These are phyloP conservation scores for Brassica carinata DNA, from an alignment of 345 rosid species.

Conservation along the genomic window DNA sequence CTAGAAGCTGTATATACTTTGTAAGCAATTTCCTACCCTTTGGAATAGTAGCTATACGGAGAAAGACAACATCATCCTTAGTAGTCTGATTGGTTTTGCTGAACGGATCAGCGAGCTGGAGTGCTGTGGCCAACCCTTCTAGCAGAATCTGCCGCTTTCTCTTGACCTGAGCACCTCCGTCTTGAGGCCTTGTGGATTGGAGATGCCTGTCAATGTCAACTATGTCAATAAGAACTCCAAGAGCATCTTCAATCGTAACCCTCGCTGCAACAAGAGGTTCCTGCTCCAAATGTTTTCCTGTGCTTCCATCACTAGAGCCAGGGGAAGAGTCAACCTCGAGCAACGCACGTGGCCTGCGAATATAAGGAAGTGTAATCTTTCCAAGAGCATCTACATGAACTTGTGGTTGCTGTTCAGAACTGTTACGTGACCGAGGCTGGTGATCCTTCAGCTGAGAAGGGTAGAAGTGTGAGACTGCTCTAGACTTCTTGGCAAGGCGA, in stretches of 20 bases:
- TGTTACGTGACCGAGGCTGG: background rate
- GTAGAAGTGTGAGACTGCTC: background rate
- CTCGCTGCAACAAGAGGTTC: background rate
- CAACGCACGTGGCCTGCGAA: background rate
- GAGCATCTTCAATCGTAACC: background rate
- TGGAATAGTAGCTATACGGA: background rate
- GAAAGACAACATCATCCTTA: background rate
- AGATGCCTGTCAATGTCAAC: background rate
- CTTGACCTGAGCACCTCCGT: background rate
- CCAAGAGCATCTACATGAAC: background rate
- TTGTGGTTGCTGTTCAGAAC: background rate
- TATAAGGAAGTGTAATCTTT: background rate
- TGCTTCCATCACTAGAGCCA: background rate
- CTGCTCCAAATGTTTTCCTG: background rate
- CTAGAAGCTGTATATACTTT: background rate
- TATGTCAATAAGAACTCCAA: background rate
- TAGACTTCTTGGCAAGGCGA: background rate
- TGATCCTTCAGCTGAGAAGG: background rate
- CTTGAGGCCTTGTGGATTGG: background rate
- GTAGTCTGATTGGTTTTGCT: background rate
- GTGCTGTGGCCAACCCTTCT: background rate
- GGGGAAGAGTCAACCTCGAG: background rate
- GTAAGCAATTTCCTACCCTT: background rate
- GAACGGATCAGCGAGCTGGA: background rate
- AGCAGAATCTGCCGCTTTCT: background rate